phyloP scores from a whole-genome alignment of 2,329 filamentous ascomycete genomes.

The Xylaria sp. region DNA sequence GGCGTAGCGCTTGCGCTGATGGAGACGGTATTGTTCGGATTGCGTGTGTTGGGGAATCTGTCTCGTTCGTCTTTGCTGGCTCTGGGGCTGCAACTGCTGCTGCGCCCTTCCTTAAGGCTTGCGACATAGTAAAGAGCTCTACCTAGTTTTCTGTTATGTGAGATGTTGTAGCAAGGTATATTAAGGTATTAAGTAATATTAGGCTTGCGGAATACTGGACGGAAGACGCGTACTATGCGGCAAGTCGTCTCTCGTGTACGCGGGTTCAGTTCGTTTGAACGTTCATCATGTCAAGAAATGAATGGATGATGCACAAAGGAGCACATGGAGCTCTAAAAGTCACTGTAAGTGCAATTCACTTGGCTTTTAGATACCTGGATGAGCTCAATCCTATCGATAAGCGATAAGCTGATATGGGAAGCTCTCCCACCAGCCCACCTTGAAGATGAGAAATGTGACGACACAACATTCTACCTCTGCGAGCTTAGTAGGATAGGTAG shows the following conservation, averaged over 20 bases:
- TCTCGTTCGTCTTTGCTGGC: conserved; percentile 45
- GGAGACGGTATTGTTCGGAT: conserved; percentile 53
- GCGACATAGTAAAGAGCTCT: conserved; percentile 50
- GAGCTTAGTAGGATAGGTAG: background rate
- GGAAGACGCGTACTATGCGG: background rate
- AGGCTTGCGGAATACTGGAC: background rate
- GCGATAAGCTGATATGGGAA: conserved; percentile 23
- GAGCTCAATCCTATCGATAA: conserved; percentile 30
- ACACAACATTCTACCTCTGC: background rate
- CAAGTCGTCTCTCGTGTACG: background rate
- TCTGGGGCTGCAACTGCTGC: conserved; percentile 42
- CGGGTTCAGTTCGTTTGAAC: background rate
- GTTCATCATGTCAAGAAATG: background rate
- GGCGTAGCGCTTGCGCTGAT: conserved; percentile 63
- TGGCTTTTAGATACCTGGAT: conserved; percentile 6
- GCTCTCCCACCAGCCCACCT: conserved; percentile 32
- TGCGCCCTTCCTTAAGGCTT: conserved; percentile 44
- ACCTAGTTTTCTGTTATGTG: conserved; percentile 10
- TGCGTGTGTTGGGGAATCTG: conserved; percentile 48
- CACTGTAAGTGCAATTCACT: conserved; percentile 13
- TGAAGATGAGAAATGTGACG: conserved; percentile 3
- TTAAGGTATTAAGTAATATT: background rate
- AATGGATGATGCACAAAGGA: conserved; percentile 18
- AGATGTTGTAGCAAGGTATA: background rate
- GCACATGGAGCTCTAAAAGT: conserved; percentile 7